Conservation (phyloP, 345 rosid genomes). For the Psidium guajava region DNA sequence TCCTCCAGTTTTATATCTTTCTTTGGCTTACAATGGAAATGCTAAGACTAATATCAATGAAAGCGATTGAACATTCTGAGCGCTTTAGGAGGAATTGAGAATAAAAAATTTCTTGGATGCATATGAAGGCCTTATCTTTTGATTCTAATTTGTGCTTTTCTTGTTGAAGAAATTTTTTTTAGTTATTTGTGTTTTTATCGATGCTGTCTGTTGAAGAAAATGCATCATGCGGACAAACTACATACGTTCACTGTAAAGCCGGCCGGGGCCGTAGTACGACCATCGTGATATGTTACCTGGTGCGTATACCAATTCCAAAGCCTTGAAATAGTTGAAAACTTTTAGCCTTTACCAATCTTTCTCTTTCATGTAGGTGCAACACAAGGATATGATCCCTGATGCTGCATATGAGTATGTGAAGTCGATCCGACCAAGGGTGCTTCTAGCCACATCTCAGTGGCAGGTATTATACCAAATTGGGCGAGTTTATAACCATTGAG, state of each 20-base stretch:
- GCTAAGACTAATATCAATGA: neutral
- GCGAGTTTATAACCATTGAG: no score
- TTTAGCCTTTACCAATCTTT: neutral
- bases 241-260: conserved; percentile 97
- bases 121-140: neutral
- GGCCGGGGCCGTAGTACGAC: conserved; percentile 99
- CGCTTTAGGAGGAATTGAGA: neutral
- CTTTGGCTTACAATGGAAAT: neutral
- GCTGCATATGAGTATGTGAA: conserved; percentile 70
- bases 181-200: neutral
- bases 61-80: neutral
- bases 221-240: conserved; percentile 37
- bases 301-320: conserved; percentile 14
- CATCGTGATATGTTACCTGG: conserved; percentile 84
- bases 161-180: neutral
- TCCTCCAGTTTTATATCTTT: neutral
- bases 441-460: conserved; percentile 80
- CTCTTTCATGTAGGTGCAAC: conserved; percentile 40
- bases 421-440: conserved; percentile 85
- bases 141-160: neutral
- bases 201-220: conserved; percentile 38
- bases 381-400: conserved; percentile 79
- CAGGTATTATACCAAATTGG: conserved; percentile 36
- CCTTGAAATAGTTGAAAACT: neutral
- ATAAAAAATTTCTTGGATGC: neutral